phyloP scores from a whole-genome alignment of 192 early-diverging fungal species.

The Coemansia sp. region DNA sequence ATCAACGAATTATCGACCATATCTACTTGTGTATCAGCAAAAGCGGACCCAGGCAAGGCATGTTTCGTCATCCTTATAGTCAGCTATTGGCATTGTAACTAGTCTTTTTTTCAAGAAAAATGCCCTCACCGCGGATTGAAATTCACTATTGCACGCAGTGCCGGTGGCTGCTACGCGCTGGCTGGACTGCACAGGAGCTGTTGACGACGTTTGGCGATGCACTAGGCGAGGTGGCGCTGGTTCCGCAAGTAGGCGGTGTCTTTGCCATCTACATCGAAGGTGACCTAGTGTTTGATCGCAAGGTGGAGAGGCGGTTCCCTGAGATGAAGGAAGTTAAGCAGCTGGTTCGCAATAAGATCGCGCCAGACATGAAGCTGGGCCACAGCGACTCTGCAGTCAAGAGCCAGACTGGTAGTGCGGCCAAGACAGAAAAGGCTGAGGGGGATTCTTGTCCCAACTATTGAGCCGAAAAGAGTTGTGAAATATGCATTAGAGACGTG shows the following conservation, averaged over 20 bases:
- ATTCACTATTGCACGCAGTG: conserved; percentile 60
- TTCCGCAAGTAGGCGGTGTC: conserved; percentile 56
- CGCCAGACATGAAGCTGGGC: conserved; percentile 65
- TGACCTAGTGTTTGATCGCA: conserved; percentile 61
- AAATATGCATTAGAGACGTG: neutral
- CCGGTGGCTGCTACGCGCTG: conserved; percentile 60
- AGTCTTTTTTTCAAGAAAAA: neutral
- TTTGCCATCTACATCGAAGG: conserved; percentile 33
- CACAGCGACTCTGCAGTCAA: conserved; percentile 65
- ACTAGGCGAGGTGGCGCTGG: conserved; percentile 66
- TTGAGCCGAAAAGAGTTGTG: neutral
- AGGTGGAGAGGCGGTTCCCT: conserved; percentile 63
- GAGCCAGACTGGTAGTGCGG: conserved; percentile 15
- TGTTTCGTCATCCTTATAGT: neutral
- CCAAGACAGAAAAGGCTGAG: neutral
- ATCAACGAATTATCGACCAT: neutral
- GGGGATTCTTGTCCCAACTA: neutral
- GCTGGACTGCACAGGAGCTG: conserved; percentile 72
- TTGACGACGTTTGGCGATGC: conserved; percentile 62
- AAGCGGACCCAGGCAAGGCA: neutral
- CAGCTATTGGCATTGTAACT: neutral
- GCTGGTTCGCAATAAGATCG: conserved; percentile 61
- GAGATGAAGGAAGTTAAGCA: conserved; percentile 78
- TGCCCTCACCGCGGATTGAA: conserved; percentile 41
- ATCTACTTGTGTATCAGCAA: no score